Evolutionary conservation across 768 basidiomycete genomes (phyloP), one percentile per base, ranked within the genome.

Genomic region (Austroboletus eburneus): DNA sequence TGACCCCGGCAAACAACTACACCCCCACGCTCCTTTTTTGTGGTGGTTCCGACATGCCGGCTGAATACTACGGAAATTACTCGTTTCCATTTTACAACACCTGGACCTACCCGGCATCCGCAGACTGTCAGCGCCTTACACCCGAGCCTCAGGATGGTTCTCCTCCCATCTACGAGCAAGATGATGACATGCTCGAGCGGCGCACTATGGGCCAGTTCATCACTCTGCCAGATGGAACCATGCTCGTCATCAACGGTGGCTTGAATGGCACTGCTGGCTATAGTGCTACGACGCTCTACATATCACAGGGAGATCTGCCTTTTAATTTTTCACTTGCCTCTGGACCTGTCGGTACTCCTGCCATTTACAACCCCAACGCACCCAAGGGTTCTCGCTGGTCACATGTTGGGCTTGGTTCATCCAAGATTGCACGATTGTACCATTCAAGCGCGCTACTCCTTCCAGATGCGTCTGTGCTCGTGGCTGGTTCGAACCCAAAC

Each of bases 171-270:
- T 91, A 88, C 60, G 67, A 72, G 6, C 74, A 85, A 55, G 91
- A 91, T 48, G 91, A 94, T 52, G 65, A 79, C 48, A 81, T 93
- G 75, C 71, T 80, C 9, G 74, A 82, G 49, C 79, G 81, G 0
- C 78, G 91, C 17, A 89, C 87, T 22, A 97, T 97, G 93, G 90
- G 92, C 9, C 88, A 91, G 62, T 91, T 95, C 63, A 83, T 94
- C 66, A 76, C 77, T 32, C 82, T 96, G 8, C 82, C 91, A 0
- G 80, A 89, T 39, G 85, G 84, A 7, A 85, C 78, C 27, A 46
- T 93, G n/a, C 72, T 91, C 18, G 76, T 92, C 43, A 67, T 91
- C 55, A 94, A 94, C 62, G 93, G 92, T 48, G 93, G 76, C 14
- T 39, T 62, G 10, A 91, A 91, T 55, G 93, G 93, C 13, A 95